These are phyloP conservation scores for Vaccinium macrocarpon DNA, from an alignment of 148 eudicot species.

Conservation along the genomic window DNA sequence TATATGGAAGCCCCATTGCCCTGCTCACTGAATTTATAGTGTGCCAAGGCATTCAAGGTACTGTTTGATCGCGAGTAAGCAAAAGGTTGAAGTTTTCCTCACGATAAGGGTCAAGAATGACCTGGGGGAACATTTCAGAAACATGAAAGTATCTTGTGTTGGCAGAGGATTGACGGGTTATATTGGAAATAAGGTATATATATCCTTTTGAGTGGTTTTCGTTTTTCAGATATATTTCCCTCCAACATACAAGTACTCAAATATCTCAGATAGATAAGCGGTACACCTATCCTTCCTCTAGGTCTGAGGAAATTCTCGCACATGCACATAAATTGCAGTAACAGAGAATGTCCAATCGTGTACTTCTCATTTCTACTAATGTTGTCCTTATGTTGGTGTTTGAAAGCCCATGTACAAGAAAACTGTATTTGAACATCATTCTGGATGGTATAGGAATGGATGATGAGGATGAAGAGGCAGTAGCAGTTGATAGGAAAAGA, in stretches of 20 bases:
- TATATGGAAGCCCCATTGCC: background rate
- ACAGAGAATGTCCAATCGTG: background rate
- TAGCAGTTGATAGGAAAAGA: conserved; percentile 33
- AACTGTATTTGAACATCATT: background rate
- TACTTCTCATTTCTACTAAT: background rate
- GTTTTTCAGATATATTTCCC: conserved; percentile 65
- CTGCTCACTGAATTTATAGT: conserved; percentile 5
- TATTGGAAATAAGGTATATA: conserved; percentile 83
- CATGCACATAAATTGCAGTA: background rate
- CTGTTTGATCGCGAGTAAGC: conserved; percentile 82
- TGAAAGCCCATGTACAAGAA: background rate
- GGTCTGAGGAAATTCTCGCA: background rate
- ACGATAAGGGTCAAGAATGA: conserved; percentile 89
- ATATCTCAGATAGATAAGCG: conserved; percentile 87
- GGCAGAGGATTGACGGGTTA: conserved; percentile 98
- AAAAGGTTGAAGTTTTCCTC: conserved; percentile 89
- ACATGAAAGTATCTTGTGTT: conserved; percentile 88
- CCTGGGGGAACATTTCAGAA: conserved; percentile 70
- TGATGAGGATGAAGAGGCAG: conserved; percentile 48
- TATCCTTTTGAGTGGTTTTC: conserved; percentile 1
- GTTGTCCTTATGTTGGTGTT: background rate
- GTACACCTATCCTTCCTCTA: conserved; percentile 40
- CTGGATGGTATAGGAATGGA: conserved; percentile 33
- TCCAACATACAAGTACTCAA: conserved; percentile 91
- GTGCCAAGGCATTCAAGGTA: conserved; percentile 52